phyloP scores from a whole-genome alignment of 345 rosid genomes.

The Linum trigynum region DNA sequence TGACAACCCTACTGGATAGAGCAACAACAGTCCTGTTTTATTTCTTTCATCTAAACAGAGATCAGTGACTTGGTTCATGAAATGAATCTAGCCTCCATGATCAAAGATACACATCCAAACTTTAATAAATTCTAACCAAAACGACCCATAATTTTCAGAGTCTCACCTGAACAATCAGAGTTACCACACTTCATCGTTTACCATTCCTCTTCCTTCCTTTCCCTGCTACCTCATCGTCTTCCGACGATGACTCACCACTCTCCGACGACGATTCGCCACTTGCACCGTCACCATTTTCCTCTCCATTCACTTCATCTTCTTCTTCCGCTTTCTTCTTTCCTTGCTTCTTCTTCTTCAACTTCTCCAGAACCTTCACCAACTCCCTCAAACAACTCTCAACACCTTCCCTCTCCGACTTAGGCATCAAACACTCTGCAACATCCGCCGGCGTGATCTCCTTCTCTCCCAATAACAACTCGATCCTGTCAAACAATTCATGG shows the following conservation, averaged over 20 bases:
- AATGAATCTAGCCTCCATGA: too few species aligned
- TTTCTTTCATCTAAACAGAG: too few species aligned
- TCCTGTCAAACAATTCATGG: neutral
- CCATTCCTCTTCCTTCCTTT: too few species aligned
- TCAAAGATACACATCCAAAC: too few species aligned
- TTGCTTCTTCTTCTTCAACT: neutral
- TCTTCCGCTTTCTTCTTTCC: neutral
- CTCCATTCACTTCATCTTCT: neutral
- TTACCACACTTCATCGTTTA: too few species aligned
- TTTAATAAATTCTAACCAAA: too few species aligned
- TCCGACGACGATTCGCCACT: neutral
- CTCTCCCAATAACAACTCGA: neutral
- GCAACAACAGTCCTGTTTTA: too few species aligned
- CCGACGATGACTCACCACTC: neutral
- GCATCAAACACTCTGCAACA: conserved; percentile 3
- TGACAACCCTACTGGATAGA: too few species aligned
- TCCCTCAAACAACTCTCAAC: neutral
- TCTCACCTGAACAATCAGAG: too few species aligned
- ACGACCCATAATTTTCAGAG: too few species aligned
- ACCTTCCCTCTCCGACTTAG: neutral
- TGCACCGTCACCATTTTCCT: neutral
- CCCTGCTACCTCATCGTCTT: neutral
- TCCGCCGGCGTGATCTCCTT: conserved; percentile 1
- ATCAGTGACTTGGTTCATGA: too few species aligned
- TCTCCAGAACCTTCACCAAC: neutral